Percentiles rank a stretch among this genome's conserved stretches.
Evolutionary conservation across 768 basidiomycete species (phyloP).

Genomic region (Lactarius hengduanensis): DNA sequence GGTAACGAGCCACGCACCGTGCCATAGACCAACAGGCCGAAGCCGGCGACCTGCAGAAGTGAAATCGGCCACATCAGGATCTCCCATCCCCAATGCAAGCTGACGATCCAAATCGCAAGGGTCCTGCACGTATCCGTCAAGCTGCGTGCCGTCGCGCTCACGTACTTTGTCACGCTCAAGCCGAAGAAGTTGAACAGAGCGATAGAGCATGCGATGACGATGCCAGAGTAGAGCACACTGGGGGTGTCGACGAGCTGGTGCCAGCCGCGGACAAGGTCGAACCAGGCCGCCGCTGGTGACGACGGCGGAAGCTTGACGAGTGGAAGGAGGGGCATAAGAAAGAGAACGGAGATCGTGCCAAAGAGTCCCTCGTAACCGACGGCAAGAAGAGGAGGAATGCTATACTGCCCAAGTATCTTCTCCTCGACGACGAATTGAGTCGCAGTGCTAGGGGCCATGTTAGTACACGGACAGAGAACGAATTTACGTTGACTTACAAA

Average conservation of each 20-base stretch:
- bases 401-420: conserved; percentile 88
- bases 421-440: conserved; percentile 95
- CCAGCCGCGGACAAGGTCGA: conserved; percentile 90
- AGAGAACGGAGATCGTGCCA: conserved; percentile 74
- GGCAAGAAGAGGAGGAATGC: conserved; percentile 84
- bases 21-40: conserved; percentile 88
- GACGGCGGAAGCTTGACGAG: conserved; percentile 61
- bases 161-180: conserved; percentile 86
- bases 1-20: conserved; percentile 52
- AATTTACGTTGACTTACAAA: conserved; percentile 57
- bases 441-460: conserved; percentile 59
- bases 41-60: conserved; percentile 78
- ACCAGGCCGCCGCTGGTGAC: conserved; percentile 59
- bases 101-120: conserved; percentile 93
- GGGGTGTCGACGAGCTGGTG: conserved; percentile 82
- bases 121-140: conserved; percentile 96
- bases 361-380: conserved; percentile 96
- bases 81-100: conserved; percentile 90
- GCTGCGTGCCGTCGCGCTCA: conserved; percentile 89
- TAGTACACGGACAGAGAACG: conserved; percentile 23
- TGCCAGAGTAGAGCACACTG: conserved; percentile 43
- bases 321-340: conserved; percentile 79
- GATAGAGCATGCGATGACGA: conserved; percentile 53
- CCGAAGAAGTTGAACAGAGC: conserved; percentile 70
- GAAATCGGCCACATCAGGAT: conserved; percentile 77